Evolutionary conservation across 2,329 filamentous ascomycete species (phyloP).

Genomic region (Alternaria sp.): DNA sequence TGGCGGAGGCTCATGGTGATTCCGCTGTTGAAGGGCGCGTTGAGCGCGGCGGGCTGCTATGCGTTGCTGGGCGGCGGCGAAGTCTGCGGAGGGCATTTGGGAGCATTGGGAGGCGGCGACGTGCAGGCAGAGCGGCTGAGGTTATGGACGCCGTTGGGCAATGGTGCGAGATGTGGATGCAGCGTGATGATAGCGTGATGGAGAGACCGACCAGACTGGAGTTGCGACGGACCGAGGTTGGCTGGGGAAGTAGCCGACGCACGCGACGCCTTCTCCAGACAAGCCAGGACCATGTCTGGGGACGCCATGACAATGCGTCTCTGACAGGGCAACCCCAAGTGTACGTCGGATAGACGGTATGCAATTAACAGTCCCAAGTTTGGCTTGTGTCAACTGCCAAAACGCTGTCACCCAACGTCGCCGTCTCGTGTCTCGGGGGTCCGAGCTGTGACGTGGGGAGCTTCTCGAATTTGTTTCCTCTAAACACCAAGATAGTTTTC

Average conservation of each 20-base stretch:
- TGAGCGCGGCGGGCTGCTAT: conserved; percentile 81
- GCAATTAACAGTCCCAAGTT: background rate
- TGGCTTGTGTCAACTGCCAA: background rate
- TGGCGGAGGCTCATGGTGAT: conserved; percentile 53
- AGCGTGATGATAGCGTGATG: conserved; percentile 32
- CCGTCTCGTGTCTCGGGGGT: conserved; percentile 19
- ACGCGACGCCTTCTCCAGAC: conserved; percentile 4
- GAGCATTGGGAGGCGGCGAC: conserved; percentile 23
- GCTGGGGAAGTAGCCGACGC: conserved; percentile 11
- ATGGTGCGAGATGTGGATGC: conserved; percentile 5
- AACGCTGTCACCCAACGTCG: background rate
- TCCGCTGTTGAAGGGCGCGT: conserved; percentile 71
- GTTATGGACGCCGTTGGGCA: background rate
- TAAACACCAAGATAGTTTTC: conserved; percentile 19
- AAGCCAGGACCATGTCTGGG: background rate
- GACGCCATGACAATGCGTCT: background rate
- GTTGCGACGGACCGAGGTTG: conserved; percentile 41
- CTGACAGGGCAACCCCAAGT: background rate
- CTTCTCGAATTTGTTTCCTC: conserved; percentile 17
- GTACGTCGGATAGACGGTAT: background rate
- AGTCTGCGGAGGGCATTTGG: conserved; percentile 65
- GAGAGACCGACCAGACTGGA: conserved; percentile 12
- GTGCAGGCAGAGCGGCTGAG: conserved; percentile 11
- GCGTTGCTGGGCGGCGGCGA: conserved; percentile 88
- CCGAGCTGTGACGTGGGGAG: conserved; percentile 34